Percentiles rank a stretch among this genome's conserved stretches.
These are phyloP conservation scores for Sparassis latifolia DNA, from an alignment of 1,284 basidiomycete genomes.

Conservation along the genomic window DNA sequence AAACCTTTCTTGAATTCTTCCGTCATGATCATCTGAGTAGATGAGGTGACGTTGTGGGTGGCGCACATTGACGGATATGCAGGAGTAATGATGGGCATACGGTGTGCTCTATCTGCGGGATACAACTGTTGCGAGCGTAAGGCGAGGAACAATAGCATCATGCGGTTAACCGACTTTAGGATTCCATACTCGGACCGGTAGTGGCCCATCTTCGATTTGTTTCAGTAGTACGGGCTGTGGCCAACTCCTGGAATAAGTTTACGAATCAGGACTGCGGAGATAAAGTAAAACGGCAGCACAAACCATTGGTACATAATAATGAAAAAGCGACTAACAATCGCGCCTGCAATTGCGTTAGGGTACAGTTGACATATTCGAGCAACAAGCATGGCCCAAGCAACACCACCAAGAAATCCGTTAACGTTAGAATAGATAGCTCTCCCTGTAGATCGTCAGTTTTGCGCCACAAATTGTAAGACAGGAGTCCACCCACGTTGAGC, in stretches of 20 bases:
- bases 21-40: constrained; percentile 95
- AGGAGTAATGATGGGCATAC: constrained; percentile 99
- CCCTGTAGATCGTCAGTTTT: constrained; percentile 37
- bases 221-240: constrained; percentile 95
- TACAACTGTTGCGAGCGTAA: constrained; percentile 56
- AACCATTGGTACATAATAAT: constrained; percentile 96
- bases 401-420: constrained; percentile 96
- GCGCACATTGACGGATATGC: constrained; percentile 99
- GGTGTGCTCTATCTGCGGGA: constrained; percentile 86
- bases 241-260: constrained; percentile 68
- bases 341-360: constrained; percentile 90
- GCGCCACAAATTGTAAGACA: constrained; percentile 4
- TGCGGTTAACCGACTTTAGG: constrained; percentile 60
- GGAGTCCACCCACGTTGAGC: constrained; percentile 72
- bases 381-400: constrained; percentile 98
- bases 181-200: constrained; percentile 97
- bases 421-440: constrained; percentile 98
- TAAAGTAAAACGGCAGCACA: constrained; percentile 20
- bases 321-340: constrained; percentile 95
- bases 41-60: constrained; percentile 95
- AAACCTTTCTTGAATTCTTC: constrained; percentile 92
- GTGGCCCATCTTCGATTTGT: constrained; percentile 91
- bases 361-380: constrained; percentile 99
- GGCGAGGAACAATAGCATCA: neutral
- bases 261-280: neutral